Percentiles rank a stretch among this genome's conserved stretches.
These are phyloP conservation scores for Neurospora intermedia DNA, from an alignment of 495 filamentous ascomycete genomes.

Conservation along the genomic window DNA sequence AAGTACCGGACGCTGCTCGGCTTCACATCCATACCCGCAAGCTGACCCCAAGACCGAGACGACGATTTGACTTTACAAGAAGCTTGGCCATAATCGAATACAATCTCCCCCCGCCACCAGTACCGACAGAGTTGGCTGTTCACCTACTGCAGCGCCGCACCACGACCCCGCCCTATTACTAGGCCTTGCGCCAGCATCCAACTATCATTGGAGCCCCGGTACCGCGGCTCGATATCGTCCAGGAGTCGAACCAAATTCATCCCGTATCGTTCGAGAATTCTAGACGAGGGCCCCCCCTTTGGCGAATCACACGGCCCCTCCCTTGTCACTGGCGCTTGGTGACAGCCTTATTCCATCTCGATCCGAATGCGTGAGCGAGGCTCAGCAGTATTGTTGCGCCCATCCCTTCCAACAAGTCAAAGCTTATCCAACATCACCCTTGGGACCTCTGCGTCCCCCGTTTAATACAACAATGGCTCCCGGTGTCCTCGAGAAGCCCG, in stretches of 20 bases:
- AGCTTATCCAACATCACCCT: neutral
- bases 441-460: neutral
- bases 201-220: neutral
- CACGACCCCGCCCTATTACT: neutral
- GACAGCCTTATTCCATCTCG: neutral
- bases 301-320: neutral
- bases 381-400: neutral
- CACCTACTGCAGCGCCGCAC: neutral
- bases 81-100: neutral
- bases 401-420: neutral
- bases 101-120: neutral
- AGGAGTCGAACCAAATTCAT: neutral
- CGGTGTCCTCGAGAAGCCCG: conserved; percentile 16
- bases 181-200: neutral
- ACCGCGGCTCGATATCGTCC: neutral
- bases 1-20: neutral
- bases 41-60: neutral
- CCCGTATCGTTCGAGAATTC: neutral
- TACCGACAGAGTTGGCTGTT: neutral
- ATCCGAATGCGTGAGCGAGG: neutral
- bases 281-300: neutral
- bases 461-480: conserved; percentile 14
- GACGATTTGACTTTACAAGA: neutral
- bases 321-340: neutral
- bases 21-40: neutral